These are phyloP conservation scores for Angomonas desouzai DNA, from an alignment of 208 protist species.

Conservation along the genomic window DNA sequence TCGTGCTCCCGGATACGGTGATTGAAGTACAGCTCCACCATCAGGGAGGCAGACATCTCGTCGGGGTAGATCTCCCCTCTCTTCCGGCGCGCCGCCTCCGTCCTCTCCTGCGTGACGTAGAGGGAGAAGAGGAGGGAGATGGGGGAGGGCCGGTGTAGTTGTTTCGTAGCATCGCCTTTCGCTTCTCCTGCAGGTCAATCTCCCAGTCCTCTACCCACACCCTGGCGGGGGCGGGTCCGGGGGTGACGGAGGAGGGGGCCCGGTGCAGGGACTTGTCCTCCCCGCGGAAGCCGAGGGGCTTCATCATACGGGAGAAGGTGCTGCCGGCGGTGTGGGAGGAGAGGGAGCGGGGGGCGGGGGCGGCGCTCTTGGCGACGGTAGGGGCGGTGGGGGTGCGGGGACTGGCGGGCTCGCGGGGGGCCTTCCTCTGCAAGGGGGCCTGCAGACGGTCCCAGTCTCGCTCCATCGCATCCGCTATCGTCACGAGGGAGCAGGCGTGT, in stretches of 20 bases:
- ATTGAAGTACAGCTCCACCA: conserved; percentile 23
- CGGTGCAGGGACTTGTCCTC: background rate
- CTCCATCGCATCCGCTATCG: background rate
- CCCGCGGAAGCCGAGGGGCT: background rate
- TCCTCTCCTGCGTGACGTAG: background rate
- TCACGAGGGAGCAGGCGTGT: conserved; percentile 1
- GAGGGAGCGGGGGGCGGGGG: background rate
- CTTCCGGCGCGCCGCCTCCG: background rate
- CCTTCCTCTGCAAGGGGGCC: background rate
- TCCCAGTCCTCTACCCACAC: conserved; percentile 4
- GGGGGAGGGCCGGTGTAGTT: conserved; percentile 1
- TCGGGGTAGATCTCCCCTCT: background rate
- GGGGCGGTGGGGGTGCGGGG: background rate
- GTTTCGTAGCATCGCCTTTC: background rate
- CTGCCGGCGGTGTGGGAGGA: conserved; percentile 1
- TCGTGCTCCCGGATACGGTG: conserved; percentile 28
- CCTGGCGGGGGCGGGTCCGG: background rate
- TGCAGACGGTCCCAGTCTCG: background rate
- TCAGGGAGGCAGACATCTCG: background rate
- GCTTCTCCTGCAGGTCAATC: background rate
- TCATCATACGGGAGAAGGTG: background rate
- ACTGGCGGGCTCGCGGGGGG: background rate
- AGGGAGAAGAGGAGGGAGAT: conserved; percentile 9
- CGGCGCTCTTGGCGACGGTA: background rate
- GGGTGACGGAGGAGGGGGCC: background rate